Base-by-base conservation (phyloP, 495 filamentous ascomycete genomes). In the Lasiosphaeris hirsuta region DNA sequence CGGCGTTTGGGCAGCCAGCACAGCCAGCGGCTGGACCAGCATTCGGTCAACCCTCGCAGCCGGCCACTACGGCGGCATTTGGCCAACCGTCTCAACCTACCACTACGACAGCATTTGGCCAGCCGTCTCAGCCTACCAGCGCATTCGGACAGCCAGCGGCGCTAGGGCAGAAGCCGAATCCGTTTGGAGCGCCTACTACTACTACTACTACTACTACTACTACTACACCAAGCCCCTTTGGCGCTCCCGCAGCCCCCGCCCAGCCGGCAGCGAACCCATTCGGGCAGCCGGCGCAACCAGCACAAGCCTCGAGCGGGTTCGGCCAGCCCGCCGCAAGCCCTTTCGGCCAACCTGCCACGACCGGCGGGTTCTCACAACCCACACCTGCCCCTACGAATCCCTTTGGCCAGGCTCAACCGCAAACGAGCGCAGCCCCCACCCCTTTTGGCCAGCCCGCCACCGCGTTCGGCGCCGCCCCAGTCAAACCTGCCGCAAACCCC, bases 1-100 rank as follows among this genome's bases (percentile, higher is more conserved):
- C 77, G 10, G 66, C 74, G 42, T 75, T 78, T 63, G 74, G 72
- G 0, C 74, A 78, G 53, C 57, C 73, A 14, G 59, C 77, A 9
- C 68, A 75, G 33, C 67, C 73, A 44, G 68, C 69, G 1, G 56
- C 66, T 19, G n/a, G 59, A 4, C 63, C 63, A 10, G 57, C 68
- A 10, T 72, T 72, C 55, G 71, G 71, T 0, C 59, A 69, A 19
- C 57, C 71, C 4, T 59, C 73, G 0, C 62, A 65, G 51, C 54
- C 62, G 1, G n/a, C n/a, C n/a, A n/a, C n/a, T n/a, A n/a, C n/a
- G n/a, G n/a, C n/a, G n/a, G n/a, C n/a, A n/a, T n/a, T 71, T 58
- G 69, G 70, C 0, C 60, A 73, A 43, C 60, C 69, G 13, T 63
- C 71, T 15, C 59, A 63, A 36, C 45, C 70, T 2, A 63, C 69